Evolutionary conservation across 768 basidiomycete genomes (phyloP).

Genomic region (Phanerochaete carnosa): DNA sequence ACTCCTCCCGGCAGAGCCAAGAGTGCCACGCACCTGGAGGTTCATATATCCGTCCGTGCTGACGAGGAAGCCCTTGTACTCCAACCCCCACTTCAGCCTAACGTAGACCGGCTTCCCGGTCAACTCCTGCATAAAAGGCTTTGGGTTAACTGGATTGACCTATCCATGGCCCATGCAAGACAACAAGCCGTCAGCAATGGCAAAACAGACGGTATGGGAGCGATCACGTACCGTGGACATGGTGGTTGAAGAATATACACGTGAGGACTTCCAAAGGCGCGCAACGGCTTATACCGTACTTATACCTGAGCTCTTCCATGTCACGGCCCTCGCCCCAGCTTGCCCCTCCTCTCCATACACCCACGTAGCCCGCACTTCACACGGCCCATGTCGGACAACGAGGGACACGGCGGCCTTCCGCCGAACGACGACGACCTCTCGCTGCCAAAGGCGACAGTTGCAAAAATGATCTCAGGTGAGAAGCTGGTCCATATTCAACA

Average conservation of each 20-base stretch:
- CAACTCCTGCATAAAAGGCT: slow-evolving; percentile 97
- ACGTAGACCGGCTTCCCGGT: slow-evolving; percentile 97
- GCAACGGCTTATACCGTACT: slow-evolving; percentile 3
- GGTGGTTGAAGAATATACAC: slow-evolving; percentile 40
- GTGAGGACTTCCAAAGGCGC: slow-evolving; percentile 40
- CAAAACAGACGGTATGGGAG: neutral
- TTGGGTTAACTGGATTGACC: slow-evolving; percentile 96
- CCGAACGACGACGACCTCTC: slow-evolving; percentile 90
- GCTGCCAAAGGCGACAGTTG: slow-evolving; percentile 94
- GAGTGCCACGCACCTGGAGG: slow-evolving; percentile 66
- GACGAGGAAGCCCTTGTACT: slow-evolving; percentile 98
- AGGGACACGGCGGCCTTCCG: slow-evolving; percentile 64
- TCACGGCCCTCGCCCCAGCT: neutral
- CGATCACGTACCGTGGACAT: slow-evolving; percentile 59
- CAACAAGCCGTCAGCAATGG: neutral
- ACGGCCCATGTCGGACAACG: slow-evolving; percentile 81
- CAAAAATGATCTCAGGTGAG: slow-evolving; percentile 93
- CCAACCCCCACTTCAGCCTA: slow-evolving; percentile 96
- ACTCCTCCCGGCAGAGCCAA: neutral
- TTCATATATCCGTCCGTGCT: slow-evolving; percentile 99
- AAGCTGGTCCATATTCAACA: neutral
- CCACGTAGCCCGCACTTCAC: neutral
- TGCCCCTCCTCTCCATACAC: neutral
- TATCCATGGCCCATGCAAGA: slow-evolving; percentile 22
- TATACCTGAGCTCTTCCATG: neutral